Evolutionary conservation across 139 green algal species (phyloP), one percentile per base, ranked within the genome.

Genomic region (Micractinium conductrix): DNA sequence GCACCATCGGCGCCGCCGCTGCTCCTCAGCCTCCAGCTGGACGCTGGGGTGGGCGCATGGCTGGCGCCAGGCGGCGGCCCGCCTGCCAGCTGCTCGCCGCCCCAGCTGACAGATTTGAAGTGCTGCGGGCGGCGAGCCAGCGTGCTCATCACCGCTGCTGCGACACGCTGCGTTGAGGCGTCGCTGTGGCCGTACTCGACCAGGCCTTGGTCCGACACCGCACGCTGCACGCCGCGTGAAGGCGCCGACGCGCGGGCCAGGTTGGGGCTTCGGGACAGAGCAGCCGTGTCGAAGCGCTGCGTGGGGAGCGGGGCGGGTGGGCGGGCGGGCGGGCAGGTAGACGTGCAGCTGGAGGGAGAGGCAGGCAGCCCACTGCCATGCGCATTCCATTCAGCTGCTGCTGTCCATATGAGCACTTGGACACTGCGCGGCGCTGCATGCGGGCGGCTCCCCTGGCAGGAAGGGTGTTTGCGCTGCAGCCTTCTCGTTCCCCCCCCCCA

Each of bases 21-120:
- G 68, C 68, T 50, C 17, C 37, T 17, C 68, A 33, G 26, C 60
- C 26, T 10, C 14, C 26, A 70, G 28, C 26, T 14, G 62, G 2
- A 24, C 19, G 60, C 60, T 35, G 62, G 14, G 30, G 62, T 38
- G 5, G 62, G 62, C 16, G 62, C 53, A 28, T 62, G 53, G 53
- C 53, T 62, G 8, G 2, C 16, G 48, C 48, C 10, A 21, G 19
- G 24, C 19, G 53, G 53, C 19, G 6, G 24, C 19, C 19, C 19
- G 53, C 26, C 26, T 28, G 22, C n/a, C 68, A 50, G 38, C 33
- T 44, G 38, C 68, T 50, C 68, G 1, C 72, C 72, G 6, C 72
- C 72, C 72, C 72, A 79, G 44, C 44, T 79, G 44, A 63, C 72
- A 1, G 45, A n/a, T 6, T 79, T 62, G 44, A 38, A 60, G 44